phyloP scores from a whole-genome alignment of 305 asterid genomes.

The Solanum hybrid region DNA sequence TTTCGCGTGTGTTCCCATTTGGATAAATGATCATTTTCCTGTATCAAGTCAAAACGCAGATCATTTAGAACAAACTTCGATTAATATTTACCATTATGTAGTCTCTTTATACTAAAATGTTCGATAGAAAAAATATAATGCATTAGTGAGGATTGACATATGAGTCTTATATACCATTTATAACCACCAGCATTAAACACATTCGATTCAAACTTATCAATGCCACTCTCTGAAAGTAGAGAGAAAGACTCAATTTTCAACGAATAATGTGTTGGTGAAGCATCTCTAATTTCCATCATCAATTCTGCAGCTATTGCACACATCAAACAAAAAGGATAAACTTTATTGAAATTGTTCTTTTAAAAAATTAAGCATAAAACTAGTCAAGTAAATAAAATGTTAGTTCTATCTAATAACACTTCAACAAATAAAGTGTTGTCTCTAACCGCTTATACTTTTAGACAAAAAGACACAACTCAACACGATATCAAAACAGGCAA shows the following conservation, averaged over 20 bases:
- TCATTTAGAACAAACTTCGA: neutral
- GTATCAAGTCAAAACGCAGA: neutral
- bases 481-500: neutral
- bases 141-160: neutral
- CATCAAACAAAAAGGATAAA: neutral
- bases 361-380: neutral
- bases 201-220: neutral
- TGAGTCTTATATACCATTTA: conserved; percentile 4
- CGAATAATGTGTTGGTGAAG: neutral
- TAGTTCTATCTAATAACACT: too few species aligned
- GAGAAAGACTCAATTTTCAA: conserved; percentile 9
- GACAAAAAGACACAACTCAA: neutral
- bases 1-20: neutral
- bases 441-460: neutral
- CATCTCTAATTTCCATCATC: neutral
- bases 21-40: neutral
- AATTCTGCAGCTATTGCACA: neutral
- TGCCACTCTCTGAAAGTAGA: neutral
- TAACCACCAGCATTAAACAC: neutral
- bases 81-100: too few species aligned
- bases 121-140: neutral
- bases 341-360: neutral
- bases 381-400: neutral
- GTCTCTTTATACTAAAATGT: too few species aligned
- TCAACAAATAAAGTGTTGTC: neutral